These are phyloP conservation scores for Tritrichomonas foetus DNA, from an alignment of 208 protist genomes.

Conservation along the genomic window DNA sequence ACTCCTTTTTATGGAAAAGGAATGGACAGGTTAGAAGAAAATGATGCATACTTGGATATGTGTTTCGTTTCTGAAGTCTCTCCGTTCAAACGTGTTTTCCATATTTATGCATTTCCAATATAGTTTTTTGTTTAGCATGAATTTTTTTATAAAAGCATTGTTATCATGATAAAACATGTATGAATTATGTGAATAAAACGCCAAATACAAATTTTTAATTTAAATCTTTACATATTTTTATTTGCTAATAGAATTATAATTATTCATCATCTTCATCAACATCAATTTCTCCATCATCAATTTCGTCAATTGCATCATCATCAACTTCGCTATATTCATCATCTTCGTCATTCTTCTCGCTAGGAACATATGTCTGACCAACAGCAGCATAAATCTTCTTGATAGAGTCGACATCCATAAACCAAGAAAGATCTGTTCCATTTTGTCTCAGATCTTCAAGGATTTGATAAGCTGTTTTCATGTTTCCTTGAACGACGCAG, in stretches of 20 bases:
- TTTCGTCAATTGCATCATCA: neutral
- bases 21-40: too few relatives aligned
- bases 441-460: neutral
- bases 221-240: too few relatives aligned
- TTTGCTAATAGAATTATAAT: neutral
- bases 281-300: neutral
- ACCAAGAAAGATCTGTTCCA: neutral
- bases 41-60: too few relatives aligned
- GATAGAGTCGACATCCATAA: neutral
- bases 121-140: too few relatives aligned
- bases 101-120: too few relatives aligned
- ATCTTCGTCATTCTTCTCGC: neutral
- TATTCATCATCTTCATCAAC: neutral
- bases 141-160: too few relatives aligned
- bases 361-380: neutral
- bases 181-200: too few relatives aligned
- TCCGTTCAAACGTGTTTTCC: too few relatives aligned
- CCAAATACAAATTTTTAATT: too few relatives aligned
- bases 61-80: too few relatives aligned
- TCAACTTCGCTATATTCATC: neutral
- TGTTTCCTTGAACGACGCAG: neutral
- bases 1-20: too few relatives aligned
- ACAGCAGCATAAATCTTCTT: neutral
- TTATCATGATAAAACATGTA: too few relatives aligned
- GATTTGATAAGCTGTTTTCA: neutral